phyloP scores from a whole-genome alignment of 2,329 filamentous ascomycete species.

The Uncinocarpus reesii region DNA sequence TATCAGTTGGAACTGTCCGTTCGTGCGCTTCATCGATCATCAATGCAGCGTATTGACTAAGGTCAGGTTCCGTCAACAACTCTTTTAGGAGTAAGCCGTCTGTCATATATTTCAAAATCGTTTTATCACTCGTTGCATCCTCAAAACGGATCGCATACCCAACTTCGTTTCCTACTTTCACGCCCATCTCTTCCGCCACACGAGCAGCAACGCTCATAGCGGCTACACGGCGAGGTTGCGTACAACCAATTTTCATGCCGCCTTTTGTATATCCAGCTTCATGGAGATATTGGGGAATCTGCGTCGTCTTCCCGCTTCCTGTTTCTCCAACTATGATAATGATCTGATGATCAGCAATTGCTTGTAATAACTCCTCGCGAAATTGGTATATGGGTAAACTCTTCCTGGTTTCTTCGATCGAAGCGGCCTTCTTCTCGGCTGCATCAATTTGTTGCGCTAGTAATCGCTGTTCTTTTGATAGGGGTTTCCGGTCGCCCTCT shows the following conservation, averaged over 20 bases:
- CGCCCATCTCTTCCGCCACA: slow-evolving; percentile 87
- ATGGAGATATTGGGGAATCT: slow-evolving; percentile 84
- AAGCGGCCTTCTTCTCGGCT: slow-evolving; percentile 76
- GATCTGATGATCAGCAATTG: slow-evolving; percentile 74
- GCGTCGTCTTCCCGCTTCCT: slow-evolving; percentile 89
- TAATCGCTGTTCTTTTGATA: slow-evolving; percentile 69
- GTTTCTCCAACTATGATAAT: slow-evolving; percentile 92
- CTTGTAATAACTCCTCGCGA: slow-evolving; percentile 73
- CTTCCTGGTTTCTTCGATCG: slow-evolving; percentile 84
- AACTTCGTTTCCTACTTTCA: slow-evolving; percentile 81
- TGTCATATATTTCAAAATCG: slow-evolving; percentile 89
- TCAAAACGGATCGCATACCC: slow-evolving; percentile 95
- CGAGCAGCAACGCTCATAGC: slow-evolving; percentile 96
- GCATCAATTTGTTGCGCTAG: slow-evolving; percentile 74
- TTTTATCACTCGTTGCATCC: slow-evolving; percentile 82
- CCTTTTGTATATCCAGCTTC: slow-evolving; percentile 82
- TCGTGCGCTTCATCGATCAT: slow-evolving; percentile 99
- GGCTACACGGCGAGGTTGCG: slow-evolving; percentile 86
- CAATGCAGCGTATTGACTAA: slow-evolving; percentile 71
- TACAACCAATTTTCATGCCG: slow-evolving; percentile 79
- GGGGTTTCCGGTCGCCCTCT: slow-evolving; percentile 57
- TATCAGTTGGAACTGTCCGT: slow-evolving; percentile 80
- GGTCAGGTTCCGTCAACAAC: slow-evolving; percentile 76
- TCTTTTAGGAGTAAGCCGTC: slow-evolving; percentile 90
- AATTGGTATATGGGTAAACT: slow-evolving; percentile 84